Percentiles rank a stretch among this genome's conserved stretches.
Conservation (phyloP, 1,139 yeast genomes). For the Lipomyces yarrowii region DNA sequence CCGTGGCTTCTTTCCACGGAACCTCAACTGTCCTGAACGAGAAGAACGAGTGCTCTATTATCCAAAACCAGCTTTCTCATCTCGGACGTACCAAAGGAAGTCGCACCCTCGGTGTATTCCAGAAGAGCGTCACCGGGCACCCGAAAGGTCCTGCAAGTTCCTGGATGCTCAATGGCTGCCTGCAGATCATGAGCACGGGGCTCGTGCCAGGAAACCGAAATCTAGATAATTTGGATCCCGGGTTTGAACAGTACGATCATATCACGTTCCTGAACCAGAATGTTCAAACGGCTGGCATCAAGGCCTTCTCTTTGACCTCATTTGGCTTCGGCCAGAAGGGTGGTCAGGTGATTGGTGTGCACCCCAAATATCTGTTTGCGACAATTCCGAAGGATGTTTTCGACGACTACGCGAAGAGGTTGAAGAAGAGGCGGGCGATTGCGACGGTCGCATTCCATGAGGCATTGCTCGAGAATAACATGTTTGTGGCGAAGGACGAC, state of each 20-base stretch:
- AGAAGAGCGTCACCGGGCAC: slow-evolving; percentile 97
- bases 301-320: slow-evolving; percentile 95
- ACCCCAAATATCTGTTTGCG: slow-evolving; percentile 91
- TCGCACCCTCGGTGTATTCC: slow-evolving; percentile 97
- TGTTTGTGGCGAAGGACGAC: slow-evolving; percentile 91
- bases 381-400: slow-evolving; percentile 72
- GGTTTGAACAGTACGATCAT: slow-evolving; percentile 79
- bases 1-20: slow-evolving; percentile 99
- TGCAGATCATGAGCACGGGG: slow-evolving; percentile 90
- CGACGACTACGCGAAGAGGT: slow-evolving; percentile 69
- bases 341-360: slow-evolving; percentile 89
- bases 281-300: slow-evolving; percentile 92
- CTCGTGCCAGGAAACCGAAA: slow-evolving; percentile 98
- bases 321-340: slow-evolving; percentile 99
- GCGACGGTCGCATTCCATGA: slow-evolving; percentile 96
- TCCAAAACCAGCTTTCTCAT: slow-evolving; percentile 90
- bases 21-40: slow-evolving; percentile 98
- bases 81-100: slow-evolving; percentile 97
- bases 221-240: slow-evolving; percentile 91
- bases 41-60: slow-evolving; percentile 92
- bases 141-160: slow-evolving; percentile 99
- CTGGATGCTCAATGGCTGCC: slow-evolving; percentile 99
- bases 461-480: slow-evolving; percentile 85
- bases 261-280: slow-evolving; percentile 94
- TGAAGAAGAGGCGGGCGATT: slow-evolving; percentile 77